phyloP scores from a whole-genome alignment of 2,329 filamentous ascomycete species.

The Botrytis fabae region DNA sequence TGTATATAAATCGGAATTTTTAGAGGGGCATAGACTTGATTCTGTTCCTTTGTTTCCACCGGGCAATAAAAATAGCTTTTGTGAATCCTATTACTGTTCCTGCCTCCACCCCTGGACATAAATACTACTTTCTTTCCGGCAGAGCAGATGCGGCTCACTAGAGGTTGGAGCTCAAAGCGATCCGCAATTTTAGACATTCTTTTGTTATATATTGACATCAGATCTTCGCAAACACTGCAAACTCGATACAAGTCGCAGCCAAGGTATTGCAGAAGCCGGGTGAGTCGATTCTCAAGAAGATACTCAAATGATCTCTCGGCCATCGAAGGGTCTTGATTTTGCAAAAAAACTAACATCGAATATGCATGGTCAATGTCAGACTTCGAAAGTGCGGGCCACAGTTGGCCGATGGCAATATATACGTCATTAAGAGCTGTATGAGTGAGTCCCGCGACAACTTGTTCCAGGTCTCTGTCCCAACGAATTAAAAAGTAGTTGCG shows the following conservation, averaged over 20 bases:
- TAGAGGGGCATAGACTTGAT: not conserved
- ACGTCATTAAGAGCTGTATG: not conserved
- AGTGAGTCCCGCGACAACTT: rapidly evolving
- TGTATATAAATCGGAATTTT: not conserved
- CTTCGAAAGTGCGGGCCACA: not conserved
- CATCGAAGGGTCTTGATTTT: not conserved
- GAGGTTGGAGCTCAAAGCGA: not conserved
- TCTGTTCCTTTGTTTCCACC: not conserved
- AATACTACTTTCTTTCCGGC: not conserved
- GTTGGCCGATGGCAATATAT: not conserved
- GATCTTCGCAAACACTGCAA: not conserved
- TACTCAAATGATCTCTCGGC: not conserved
- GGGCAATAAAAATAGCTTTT: not conserved
- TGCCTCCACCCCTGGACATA: not conserved
- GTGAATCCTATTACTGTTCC: not conserved
- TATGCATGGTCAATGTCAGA: not conserved
- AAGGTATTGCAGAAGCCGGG: not conserved
- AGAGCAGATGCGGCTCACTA: not conserved
- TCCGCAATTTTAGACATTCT: not conserved
- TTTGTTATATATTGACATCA: not conserved
- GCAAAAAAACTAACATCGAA: rapidly evolving
- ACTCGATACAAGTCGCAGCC: not conserved
- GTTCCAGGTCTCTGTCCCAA: not conserved
- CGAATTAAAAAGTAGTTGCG: not conserved
- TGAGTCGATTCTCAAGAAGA: not conserved